phyloP scores from a whole-genome alignment of 2,329 filamentous ascomycete genomes.

The Fusarium agapanthi region DNA sequence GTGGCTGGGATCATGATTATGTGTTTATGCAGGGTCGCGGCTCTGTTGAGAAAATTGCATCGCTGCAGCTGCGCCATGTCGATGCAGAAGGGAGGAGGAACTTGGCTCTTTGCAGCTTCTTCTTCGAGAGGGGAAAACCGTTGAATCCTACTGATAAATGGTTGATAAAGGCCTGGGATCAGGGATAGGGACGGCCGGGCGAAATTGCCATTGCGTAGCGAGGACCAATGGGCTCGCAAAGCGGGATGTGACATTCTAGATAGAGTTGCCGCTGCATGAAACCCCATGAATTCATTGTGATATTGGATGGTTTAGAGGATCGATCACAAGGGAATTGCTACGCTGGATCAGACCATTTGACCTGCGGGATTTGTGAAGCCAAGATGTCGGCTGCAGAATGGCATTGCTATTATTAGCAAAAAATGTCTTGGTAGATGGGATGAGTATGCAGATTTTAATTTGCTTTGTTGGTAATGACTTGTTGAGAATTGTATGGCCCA shows the following conservation, averaged over 20 bases:
- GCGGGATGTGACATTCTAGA: slow-evolving; percentile 19
- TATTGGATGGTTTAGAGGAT: neutral
- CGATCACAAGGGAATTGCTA: neutral
- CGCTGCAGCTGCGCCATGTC: slow-evolving; percentile 3
- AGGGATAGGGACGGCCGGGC: neutral
- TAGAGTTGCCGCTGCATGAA: slow-evolving; percentile 21
- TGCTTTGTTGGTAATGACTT: neutral
- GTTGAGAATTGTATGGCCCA: neutral
- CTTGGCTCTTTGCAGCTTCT: neutral
- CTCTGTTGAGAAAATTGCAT: neutral
- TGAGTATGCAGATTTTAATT: neutral
- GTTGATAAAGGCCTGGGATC: neutral
- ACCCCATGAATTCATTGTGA: neutral
- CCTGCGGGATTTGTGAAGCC: slow-evolving; percentile 1
- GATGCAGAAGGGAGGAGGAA: neutral
- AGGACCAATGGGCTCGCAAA: neutral
- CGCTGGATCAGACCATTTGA: neutral
- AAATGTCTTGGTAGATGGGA: neutral
- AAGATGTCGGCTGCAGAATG: neutral
- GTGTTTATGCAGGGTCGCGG: slow-evolving; percentile 9
- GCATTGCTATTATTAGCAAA: slow-evolving; percentile 13
- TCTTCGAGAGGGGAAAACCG: neutral
- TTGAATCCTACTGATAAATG: neutral
- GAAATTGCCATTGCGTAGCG: neutral
- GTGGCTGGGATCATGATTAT: neutral